A percentile compares a stretch with the other conserved stretches of the same genome.
phyloP scores from a whole-genome alignment of 805 yeast genomes.

The Candida namnaoensis region DNA sequence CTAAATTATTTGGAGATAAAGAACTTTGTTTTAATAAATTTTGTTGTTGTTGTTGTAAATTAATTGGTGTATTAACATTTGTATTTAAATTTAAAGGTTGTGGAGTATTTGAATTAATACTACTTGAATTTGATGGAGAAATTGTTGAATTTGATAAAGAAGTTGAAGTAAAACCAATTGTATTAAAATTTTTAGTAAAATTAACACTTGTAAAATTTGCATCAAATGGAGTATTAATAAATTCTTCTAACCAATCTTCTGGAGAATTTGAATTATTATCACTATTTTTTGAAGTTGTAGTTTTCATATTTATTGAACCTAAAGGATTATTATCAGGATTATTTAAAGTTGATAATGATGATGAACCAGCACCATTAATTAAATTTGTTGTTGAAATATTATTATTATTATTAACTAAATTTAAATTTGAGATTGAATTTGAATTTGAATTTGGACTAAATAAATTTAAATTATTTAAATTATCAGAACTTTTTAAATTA shows the following conservation, averaged over 20 bases:
- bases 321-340: neutral
- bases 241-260: conserved; percentile 64
- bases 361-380: conserved; percentile 1
- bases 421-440: neutral
- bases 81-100: no score
- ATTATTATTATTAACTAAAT: neutral
- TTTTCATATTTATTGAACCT: neutral
- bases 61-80: no score
- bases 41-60: no score
- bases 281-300: conserved; percentile 1
- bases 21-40: no score
- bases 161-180: conserved; percentile 42
- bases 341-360: conserved; percentile 1
- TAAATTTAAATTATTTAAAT: conserved; percentile 21
- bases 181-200: conserved; percentile 33
- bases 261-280: conserved; percentile 17
- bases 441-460: neutral
- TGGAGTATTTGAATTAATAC: neutral
- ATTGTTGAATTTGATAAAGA: conserved; percentile 6
- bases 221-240: conserved; percentile 59
- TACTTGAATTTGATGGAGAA: conserved; percentile 9
- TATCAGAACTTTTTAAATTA: conserved; percentile 18
- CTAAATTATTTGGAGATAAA: no score
- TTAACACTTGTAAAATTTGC: conserved; percentile 39
- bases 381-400: neutral